Conservation (phyloP, 768 basidiomycete species). For the Suillus clintonianus region DNA sequence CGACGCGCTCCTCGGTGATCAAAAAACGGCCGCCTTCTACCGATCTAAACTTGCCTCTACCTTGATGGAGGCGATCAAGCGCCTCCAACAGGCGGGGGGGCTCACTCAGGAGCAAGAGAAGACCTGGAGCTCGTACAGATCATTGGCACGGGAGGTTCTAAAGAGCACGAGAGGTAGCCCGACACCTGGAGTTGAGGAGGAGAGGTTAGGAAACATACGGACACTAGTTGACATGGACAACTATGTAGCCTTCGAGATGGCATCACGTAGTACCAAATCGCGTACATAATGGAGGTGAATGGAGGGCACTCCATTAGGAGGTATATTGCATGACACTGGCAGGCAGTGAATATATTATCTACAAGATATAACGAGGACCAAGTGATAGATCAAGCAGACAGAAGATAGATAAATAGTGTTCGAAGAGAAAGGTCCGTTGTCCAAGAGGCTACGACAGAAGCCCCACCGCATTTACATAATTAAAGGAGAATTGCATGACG, state of each 20-base stretch:
- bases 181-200: constrained; percentile 18
- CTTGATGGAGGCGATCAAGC: constrained; percentile 42
- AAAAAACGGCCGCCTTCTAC: constrained; percentile 35
- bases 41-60: constrained; percentile 50
- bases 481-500: constrained; percentile 16
- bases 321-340: constrained; percentile 6
- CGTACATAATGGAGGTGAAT: constrained; percentile 18
- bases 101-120: constrained; percentile 15
- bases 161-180: constrained; percentile 13
- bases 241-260: constrained; percentile 32
- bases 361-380: background rate
- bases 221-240: constrained; percentile 26
- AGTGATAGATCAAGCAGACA: constrained; percentile 3
- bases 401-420: constrained; percentile 6
- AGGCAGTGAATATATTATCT: constrained; percentile 10
- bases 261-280: constrained; percentile 27
- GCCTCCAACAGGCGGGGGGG: constrained; percentile 27
- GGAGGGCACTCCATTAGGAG: constrained; percentile 2
- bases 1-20: constrained; percentile 33
- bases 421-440: constrained; percentile 12
- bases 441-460: constrained; percentile 3
- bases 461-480: constrained; percentile 8
- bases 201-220: constrained; percentile 25
- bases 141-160: constrained; percentile 19
- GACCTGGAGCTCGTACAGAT: constrained; percentile 17